Evolutionary conservation across 2,329 filamentous ascomycete genomes (phyloP), one percentile per base, ranked within the genome.

Genomic region (Apiospora aurea): DNA sequence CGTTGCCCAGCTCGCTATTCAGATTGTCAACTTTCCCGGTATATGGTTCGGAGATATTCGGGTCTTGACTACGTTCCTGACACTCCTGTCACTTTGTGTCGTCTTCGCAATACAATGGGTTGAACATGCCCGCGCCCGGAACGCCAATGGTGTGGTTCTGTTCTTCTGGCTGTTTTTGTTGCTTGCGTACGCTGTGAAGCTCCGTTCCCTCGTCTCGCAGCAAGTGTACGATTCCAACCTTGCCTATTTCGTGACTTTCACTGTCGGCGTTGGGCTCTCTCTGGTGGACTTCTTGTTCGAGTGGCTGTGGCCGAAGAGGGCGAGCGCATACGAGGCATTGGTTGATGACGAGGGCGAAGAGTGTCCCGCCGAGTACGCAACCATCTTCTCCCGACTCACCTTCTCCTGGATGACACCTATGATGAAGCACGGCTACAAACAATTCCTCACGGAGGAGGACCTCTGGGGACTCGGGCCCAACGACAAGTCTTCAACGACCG

Each of bases 351-450:
- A 81, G 14, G 81, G 81, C 13, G 80, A 88, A 53, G 89, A 91
- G 76, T 91, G 90, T 71, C 93, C 93, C 0, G 91, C 94, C 74
- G 95, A 98, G 82, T 97, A 97, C 81, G 95, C 96, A 16, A 95
- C 96, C 73, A 87, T 98, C 70, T 99, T 99, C 83, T 97, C 96
- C 4, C 90, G 94, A 69, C 87, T 99, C 66, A 97, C 96, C 0
- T 99, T 99, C 82, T 92, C 93, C 71, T 99, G 96, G 96, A 98
- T 99, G 96, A 98, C 96, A 0, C 95, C 96, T 0, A 85, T 99
- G 89, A 99, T 99, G 96, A 95, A 91, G 79, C 92, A 92, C 79
- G 96, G 96, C 0, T 98, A 99, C 85, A 94, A 93, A 79, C 90
- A 95, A 72, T 99, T 91, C 81, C 86, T 99, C 74, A 97, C 95